Evolutionary conservation across 192 early-diverging fungal genomes (phyloP).

Genomic region (Coemansia sp.): DNA sequence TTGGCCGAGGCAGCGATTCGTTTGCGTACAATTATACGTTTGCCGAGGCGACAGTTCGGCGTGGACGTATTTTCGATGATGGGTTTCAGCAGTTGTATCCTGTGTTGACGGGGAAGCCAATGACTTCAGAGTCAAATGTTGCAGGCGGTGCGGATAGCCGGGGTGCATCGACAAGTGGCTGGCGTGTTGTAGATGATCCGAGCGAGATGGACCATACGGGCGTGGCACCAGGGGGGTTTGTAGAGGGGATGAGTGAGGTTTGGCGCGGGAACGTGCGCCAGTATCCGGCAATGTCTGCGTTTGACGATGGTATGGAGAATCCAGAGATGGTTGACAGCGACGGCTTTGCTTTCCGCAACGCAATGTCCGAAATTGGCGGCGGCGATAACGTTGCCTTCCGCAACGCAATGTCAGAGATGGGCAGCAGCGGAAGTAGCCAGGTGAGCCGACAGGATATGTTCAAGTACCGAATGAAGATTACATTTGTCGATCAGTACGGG

Average conservation of each 20-base stretch:
- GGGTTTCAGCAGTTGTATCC: slow-evolving; percentile 73
- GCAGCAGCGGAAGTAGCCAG: slow-evolving; percentile 4
- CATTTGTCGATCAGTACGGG: slow-evolving; percentile 83
- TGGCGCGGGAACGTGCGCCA: neutral
- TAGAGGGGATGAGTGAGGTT: neutral
- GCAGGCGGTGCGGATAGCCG: neutral
- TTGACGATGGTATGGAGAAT: too few relatives aligned
- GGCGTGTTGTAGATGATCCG: neutral
- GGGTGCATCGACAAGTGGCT: neutral
- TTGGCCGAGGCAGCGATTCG: slow-evolving; percentile 14
- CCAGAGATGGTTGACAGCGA: neutral
- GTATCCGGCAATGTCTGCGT: too few relatives aligned
- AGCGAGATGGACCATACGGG: neutral
- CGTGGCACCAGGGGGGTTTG: neutral
- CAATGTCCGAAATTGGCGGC: slow-evolving; percentile 11
- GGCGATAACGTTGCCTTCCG: slow-evolving; percentile 9
- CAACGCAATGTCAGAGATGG: slow-evolving; percentile 16
- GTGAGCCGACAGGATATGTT: slow-evolving; percentile 57
- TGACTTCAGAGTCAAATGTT: neutral
- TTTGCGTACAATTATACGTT: neutral
- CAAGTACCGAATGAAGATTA: slow-evolving; percentile 78
- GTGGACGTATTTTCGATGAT: slow-evolving; percentile 87
- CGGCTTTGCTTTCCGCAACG: slow-evolving; percentile 15
- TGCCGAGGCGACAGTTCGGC: slow-evolving; percentile 62
- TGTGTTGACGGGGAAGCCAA: slow-evolving; percentile 46